Percentiles rank a stretch among this genome's conserved stretches.
Evolutionary conservation across 225 moss, liverwort and hornwort species (phyloP).

Genomic region (Physcomitrellopsis africana): DNA sequence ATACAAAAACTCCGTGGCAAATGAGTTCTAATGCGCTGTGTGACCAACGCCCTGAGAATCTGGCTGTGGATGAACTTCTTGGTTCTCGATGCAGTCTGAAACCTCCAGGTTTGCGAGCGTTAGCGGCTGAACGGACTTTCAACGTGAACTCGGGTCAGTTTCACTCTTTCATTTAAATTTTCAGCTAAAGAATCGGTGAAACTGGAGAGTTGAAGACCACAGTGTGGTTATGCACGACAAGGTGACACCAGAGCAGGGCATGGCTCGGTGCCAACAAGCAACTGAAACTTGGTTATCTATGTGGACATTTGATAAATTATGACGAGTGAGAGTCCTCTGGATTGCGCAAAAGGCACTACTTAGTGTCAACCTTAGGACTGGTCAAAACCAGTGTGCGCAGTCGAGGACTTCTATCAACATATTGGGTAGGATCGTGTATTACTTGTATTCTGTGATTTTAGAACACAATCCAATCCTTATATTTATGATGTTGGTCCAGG

Average conservation of each 20-base stretch:
- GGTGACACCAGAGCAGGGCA: neutral
- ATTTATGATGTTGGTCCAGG: slow-evolving; percentile 35
- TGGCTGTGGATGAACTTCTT: slow-evolving; percentile 44
- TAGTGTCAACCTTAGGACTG: neutral
- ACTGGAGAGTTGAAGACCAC: neutral
- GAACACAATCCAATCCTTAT: slow-evolving; percentile 1
- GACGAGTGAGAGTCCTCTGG: neutral
- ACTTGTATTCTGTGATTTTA: neutral
- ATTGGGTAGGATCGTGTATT: slow-evolving; percentile 4
- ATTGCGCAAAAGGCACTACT: neutral
- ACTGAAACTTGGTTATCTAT: neutral
- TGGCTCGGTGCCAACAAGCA: slow-evolving; percentile 7
- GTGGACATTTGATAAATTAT: neutral
- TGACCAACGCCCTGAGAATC: slow-evolving; percentile 55
- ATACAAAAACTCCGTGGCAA: slow-evolving; percentile 62
- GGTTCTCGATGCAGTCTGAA: slow-evolving; percentile 51
- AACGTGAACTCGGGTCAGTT: slow-evolving; percentile 48
- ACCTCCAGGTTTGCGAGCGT: slow-evolving; percentile 64
- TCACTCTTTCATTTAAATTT: neutral
- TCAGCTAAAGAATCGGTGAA: neutral
- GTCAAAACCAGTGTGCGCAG: neutral
- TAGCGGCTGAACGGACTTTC: slow-evolving; percentile 52
- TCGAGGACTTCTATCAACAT: neutral
- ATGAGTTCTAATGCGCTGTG: slow-evolving; percentile 45
- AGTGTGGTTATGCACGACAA: neutral